Percentiles rank a stretch among this genome's conserved stretches.
These are phyloP conservation scores for Conringia planisiliqua DNA, from an alignment of 345 rosid species.

Conservation along the genomic window DNA sequence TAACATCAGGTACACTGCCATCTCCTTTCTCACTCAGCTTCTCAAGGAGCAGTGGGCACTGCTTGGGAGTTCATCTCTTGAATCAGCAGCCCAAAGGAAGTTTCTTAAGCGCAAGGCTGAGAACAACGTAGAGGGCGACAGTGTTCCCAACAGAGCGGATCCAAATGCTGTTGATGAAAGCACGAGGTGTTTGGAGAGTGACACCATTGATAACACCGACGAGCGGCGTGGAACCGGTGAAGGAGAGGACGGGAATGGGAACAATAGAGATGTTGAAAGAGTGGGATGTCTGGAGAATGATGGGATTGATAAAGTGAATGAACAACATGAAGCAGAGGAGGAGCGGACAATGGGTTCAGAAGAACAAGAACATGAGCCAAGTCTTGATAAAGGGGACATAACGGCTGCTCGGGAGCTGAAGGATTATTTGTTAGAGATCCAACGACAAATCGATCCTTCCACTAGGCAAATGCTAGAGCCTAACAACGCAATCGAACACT, in stretches of 20 bases:
- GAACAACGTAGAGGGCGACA: background rate
- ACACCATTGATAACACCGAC: background rate
- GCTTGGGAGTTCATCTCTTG: slow-evolving; percentile 22
- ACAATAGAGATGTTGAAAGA: slow-evolving; percentile 2
- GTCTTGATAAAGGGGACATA: slow-evolving; percentile 14
- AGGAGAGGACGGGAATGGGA: background rate
- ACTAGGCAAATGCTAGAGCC: slow-evolving; percentile 3
- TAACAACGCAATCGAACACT: background rate
- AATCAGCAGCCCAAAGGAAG: background rate
- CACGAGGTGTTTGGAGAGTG: slow-evolving; percentile 7
- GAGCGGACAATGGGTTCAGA: background rate
- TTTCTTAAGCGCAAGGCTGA: slow-evolving; percentile 13
- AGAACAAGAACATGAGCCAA: slow-evolving; percentile 20
- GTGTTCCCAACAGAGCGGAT: background rate
- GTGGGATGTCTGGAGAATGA: background rate
- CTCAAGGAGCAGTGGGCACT: slow-evolving; percentile 24
- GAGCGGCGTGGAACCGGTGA: background rate
- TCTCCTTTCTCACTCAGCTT: slow-evolving; percentile 24
- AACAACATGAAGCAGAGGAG: background rate
- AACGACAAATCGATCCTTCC: slow-evolving; percentile 12
- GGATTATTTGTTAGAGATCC: slow-evolving; percentile 18
- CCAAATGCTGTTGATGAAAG: background rate
- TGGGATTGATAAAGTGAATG: background rate
- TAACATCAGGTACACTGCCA: slow-evolving; percentile 29
- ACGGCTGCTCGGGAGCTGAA: slow-evolving; percentile 21